Evolutionary conservation across 768 basidiomycete species (phyloP).

Genomic region (Suillus cothurnatus): DNA sequence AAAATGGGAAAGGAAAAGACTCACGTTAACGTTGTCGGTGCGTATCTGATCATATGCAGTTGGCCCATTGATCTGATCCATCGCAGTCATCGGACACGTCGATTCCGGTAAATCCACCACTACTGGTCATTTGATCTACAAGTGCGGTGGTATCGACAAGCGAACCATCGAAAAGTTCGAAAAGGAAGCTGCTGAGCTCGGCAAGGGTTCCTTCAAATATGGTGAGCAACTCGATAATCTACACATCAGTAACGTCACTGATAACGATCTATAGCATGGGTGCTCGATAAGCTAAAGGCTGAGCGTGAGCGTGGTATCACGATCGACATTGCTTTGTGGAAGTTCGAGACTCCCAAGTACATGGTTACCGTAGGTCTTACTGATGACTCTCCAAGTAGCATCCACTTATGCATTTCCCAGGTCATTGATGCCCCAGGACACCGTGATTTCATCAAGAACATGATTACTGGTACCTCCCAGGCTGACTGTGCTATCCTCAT

Average conservation of each 20-base stretch:
- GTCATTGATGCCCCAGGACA: slow-evolving; percentile 99
- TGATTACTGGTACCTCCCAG: slow-evolving; percentile 99
- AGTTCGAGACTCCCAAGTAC: slow-evolving; percentile 99
- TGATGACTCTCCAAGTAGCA: background rate
- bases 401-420: slow-evolving; percentile 39
- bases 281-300: slow-evolving; percentile 99
- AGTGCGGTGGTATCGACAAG: slow-evolving; percentile 99
- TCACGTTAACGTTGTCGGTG: slow-evolving; percentile 98
- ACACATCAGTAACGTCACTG: slow-evolving; percentile 23
- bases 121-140: slow-evolving; percentile 99
- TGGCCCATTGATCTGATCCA: slow-evolving; percentile 32
- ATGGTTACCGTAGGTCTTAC: slow-evolving; percentile 76
- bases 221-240: slow-evolving; percentile 51
- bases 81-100: slow-evolving; percentile 95
- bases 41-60: slow-evolving; percentile 40
- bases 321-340: slow-evolving; percentile 99
- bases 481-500: slow-evolving; percentile 99
- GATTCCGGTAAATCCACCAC: slow-evolving; percentile 99
- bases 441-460: slow-evolving; percentile 99
- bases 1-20: slow-evolving; percentile 96
- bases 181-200: slow-evolving; percentile 99
- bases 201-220: slow-evolving; percentile 99
- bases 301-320: slow-evolving; percentile 99
- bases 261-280: slow-evolving; percentile 76
- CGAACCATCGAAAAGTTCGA: slow-evolving; percentile 99